Evolutionary conservation across 2,329 filamentous ascomycete genomes (phyloP).

Genomic region (Fusarium fracticaudum): DNA sequence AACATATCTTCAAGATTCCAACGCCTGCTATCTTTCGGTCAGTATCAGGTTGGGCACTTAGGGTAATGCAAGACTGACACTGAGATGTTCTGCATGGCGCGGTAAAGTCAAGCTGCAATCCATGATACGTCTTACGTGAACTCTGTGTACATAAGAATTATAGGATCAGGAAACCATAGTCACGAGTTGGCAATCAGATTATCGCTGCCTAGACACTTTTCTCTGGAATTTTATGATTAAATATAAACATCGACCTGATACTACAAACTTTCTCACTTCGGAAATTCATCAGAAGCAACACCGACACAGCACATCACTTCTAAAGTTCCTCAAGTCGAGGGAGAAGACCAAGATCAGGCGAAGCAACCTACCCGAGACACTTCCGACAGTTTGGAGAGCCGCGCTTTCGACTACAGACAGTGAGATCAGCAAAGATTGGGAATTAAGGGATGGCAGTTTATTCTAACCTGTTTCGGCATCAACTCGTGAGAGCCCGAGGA

Average conservation of each 20-base stretch:
- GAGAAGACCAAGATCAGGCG: neutral
- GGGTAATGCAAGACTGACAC: neutral
- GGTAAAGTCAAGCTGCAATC: neutral
- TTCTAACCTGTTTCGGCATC: neutral
- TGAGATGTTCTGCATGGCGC: accelerated
- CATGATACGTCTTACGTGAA: neutral
- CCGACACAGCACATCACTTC: too few relatives aligned
- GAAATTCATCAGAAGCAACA: neutral
- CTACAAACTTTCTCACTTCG: too few relatives aligned
- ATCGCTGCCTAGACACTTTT: too few relatives aligned
- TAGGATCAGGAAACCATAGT: accelerated
- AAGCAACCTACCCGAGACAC: neutral
- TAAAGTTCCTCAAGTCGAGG: neutral
- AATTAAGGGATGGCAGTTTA: too few relatives aligned
- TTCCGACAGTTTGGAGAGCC: too few relatives aligned
- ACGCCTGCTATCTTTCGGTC: neutral
- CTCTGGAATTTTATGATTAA: accelerated
- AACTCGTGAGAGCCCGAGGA: neutral
- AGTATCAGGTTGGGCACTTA: accelerated
- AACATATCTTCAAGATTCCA: neutral
- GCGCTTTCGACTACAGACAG: neutral
- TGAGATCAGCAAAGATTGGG: neutral
- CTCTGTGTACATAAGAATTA: neutral
- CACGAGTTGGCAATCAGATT: accelerated
- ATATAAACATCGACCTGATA: neutral